Evolutionary conservation across 1,284 basidiomycete species (phyloP).

Genomic region (Cystobasidiaceae sp.): DNA sequence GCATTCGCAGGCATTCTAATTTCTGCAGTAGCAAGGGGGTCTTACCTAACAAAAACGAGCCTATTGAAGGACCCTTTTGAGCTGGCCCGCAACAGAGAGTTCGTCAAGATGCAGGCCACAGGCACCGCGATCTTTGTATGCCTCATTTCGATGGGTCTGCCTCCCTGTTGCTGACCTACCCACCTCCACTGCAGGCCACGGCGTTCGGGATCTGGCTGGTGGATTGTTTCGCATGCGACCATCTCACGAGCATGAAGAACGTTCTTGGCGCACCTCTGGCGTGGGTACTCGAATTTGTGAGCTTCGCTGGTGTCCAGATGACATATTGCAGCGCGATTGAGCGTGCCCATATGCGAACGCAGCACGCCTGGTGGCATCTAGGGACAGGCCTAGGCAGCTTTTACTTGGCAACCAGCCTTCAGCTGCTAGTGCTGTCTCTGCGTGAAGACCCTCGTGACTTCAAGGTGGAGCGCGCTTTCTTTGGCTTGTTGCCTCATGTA

Average conservation of each 20-base stretch:
- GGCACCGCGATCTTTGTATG: constrained; percentile 13
- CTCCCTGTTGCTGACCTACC: no score
- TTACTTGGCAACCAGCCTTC: constrained; percentile 1
- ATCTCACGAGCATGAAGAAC: constrained; percentile 5
- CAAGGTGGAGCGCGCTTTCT: background rate
- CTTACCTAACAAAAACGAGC: constrained; percentile 13
- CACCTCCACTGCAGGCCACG: constrained; percentile 5
- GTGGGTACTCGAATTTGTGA: constrained; percentile 20
- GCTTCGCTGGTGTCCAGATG: background rate
- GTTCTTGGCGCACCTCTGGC: constrained; percentile 8
- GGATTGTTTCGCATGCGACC: constrained; percentile 22
- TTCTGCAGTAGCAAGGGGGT: background rate
- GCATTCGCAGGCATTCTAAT: constrained; percentile 22
- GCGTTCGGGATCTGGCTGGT: constrained; percentile 27
- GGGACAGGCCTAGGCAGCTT: constrained; percentile 22
- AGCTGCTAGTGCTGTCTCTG: constrained; percentile 16
- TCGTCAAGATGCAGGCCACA: constrained; percentile 2
- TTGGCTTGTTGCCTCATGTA: constrained; percentile 2
- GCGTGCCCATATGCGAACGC: no score
- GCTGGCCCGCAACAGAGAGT: constrained; percentile 14
- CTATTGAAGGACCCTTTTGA: constrained; percentile 19
- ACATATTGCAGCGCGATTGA: no score
- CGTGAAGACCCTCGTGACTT: constrained; percentile 11
- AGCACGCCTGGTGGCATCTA: constrained; percentile 31
- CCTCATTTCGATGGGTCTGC: no score